Percentiles rank a stretch among this genome's conserved stretches.
Conservation (phyloP, 768 basidiomycete genomes). For the Tylopilus subfusipes region DNA sequence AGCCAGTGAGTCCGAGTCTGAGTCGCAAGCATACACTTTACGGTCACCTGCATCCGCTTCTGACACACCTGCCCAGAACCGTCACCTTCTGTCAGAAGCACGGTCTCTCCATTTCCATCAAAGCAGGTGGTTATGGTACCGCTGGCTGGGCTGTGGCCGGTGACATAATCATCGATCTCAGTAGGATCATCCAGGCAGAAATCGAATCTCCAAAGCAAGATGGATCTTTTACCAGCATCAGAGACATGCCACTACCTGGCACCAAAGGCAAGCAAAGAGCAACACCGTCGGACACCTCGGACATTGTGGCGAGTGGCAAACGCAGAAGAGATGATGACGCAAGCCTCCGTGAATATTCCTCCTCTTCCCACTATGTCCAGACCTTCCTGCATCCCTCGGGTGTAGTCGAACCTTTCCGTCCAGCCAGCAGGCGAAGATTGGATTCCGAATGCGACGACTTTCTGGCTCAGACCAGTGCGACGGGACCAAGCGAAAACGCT, state of each 20-base stretch:
- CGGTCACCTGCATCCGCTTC: slow-evolving; percentile 8
- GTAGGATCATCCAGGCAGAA: slow-evolving; percentile 60
- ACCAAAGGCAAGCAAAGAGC: slow-evolving; percentile 53
- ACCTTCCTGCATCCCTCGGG: slow-evolving; percentile 40
- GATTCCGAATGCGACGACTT: background rate
- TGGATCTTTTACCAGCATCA: slow-evolving; percentile 58
- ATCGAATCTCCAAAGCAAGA: slow-evolving; percentile 57
- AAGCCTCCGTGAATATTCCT: slow-evolving; percentile 48
- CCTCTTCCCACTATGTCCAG: slow-evolving; percentile 53
- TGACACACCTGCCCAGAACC: slow-evolving; percentile 40
- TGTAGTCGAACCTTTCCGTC: slow-evolving; percentile 14
- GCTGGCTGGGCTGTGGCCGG: slow-evolving; percentile 88
- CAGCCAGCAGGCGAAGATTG: slow-evolving; percentile 19
- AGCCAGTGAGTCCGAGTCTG: slow-evolving; percentile 77
- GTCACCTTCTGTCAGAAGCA: slow-evolving; percentile 73
- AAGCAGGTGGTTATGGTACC: slow-evolving; percentile 89
- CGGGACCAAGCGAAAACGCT: background rate
- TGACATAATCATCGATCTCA: slow-evolving; percentile 80
- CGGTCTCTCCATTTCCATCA: slow-evolving; percentile 70
- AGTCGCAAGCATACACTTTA: too few relatives aligned
- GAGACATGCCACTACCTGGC: slow-evolving; percentile 47
- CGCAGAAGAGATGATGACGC: slow-evolving; percentile 57
- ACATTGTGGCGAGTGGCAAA: slow-evolving; percentile 36
- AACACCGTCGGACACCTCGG: slow-evolving; percentile 9
- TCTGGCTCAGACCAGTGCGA: background rate